Evolutionary conservation across 1,284 basidiomycete genomes (phyloP), one percentile per base, ranked within the genome.

Genomic region (Thelephora terrestris): DNA sequence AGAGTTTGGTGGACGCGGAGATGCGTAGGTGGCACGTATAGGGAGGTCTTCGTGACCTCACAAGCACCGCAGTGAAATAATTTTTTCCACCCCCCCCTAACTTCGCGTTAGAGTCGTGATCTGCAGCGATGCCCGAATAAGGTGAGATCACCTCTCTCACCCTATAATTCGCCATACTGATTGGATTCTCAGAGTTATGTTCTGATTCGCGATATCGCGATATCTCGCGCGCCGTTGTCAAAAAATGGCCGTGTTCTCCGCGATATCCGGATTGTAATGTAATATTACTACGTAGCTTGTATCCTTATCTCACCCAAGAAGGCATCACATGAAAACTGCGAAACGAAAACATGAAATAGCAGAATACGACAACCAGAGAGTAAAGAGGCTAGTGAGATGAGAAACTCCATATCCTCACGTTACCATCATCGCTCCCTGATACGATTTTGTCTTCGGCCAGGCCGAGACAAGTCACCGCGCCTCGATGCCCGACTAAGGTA

Each of bases 381-480:
- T 40, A 47, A 27, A 20, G 46, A 51, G 35, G 38, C n/a, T 38
- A 25, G 47, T 43, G 46, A 50, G n/a, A 36, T 10, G 35, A 34
- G 59, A 93, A 93, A 63, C 75, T 84, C 90, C 91, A 93, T 27
- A 92, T 71, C 56, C 78, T 78, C 46, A 93, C 67, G 53, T 88
- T 81, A 10, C 83, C 78, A 58, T 96, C 91, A 64, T 97, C 95
- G 51, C 90, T 89, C 2, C 94, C 95, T 25, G 91, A 93, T 5
- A 98, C 82, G 51, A 98, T 90, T 69, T 94, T 94, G 65, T 97
- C 94, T 64, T 98, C 95, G 1, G 88, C 90, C 2, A 99, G 74
- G 27, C 81, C 85, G 32, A 98, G 71, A 57, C 91, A 91, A 17
- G 91, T 97, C 43, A 98, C 93, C 3, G 95, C 91, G 25, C 90